A percentile compares a stretch with the other conserved stretches of the same genome.
Evolutionary conservation across 805 yeast genomes (phyloP).

Genomic region (Nakazawaea sp.): DNA sequence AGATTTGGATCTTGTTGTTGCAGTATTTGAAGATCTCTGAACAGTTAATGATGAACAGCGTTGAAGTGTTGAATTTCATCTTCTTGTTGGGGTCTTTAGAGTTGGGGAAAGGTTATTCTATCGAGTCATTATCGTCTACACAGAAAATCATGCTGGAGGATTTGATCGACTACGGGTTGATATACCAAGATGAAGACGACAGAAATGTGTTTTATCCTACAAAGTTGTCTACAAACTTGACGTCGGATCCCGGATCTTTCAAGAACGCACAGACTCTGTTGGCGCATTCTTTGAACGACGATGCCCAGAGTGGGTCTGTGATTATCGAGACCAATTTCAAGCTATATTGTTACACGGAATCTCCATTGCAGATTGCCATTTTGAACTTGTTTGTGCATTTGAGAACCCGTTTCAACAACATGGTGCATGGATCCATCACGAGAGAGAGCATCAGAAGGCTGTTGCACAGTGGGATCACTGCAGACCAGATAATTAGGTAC

Average conservation of each 20-base stretch:
- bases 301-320: slow-evolving; percentile 52
- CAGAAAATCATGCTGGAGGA: slow-evolving; percentile 86
- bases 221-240: slow-evolving; percentile 78
- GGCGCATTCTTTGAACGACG: slow-evolving; percentile 50
- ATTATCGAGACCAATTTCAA: slow-evolving; percentile 93
- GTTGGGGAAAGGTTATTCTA: slow-evolving; percentile 79
- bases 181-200: slow-evolving; percentile 36
- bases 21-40: slow-evolving; percentile 86
- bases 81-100: slow-evolving; percentile 92
- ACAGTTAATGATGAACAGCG: slow-evolving; percentile 86
- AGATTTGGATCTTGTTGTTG: slow-evolving; percentile 85
- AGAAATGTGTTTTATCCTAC: slow-evolving; percentile 73
- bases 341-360: slow-evolving; percentile 85
- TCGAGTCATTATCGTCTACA: slow-evolving; percentile 64
- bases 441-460: slow-evolving; percentile 89
- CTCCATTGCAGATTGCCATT: slow-evolving; percentile 92
- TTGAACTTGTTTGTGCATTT: slow-evolving; percentile 82
- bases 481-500: slow-evolving; percentile 89
- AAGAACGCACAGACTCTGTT: slow-evolving; percentile 64
- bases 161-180: slow-evolving; percentile 84
- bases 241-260: slow-evolving; percentile 65
- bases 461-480: slow-evolving; percentile 80
- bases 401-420: slow-evolving; percentile 77
- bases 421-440: slow-evolving; percentile 91
- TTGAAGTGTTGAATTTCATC: slow-evolving; percentile 88